Evolutionary conservation across 257 asterid species (phyloP), one percentile per base, ranked within the genome.

Genomic region (Hygrophila difformis): DNA sequence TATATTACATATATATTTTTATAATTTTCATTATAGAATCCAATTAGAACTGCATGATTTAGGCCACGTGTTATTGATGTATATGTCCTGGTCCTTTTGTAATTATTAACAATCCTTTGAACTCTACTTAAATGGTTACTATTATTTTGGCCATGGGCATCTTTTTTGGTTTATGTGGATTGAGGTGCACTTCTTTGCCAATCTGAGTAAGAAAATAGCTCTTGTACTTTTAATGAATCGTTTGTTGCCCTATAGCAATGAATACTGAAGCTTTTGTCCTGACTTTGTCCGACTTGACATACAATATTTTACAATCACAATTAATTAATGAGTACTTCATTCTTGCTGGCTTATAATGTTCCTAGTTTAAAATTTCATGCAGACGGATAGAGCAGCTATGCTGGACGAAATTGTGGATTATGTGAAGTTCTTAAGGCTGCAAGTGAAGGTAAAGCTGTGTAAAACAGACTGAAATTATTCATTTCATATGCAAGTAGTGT

Each of bases 391-490:
- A 74, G 97, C 97, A 14, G 87, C 82, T 23, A 88, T 88, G 97
- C 82, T 88, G 50, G 97, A 88, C 52, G 97, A 88, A 67, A 79
- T 88, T 42, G 89, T 84, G 61, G 97, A 88, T 71, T 88, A 88
- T 52, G 95, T 88, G 56, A 88, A 88, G 72, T 88, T 88, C 79
- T 74, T 88, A 56, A 73, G 82, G 53, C 95, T 88, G 53, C 97
- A 88, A 69, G 94, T 88, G 59, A 88, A 88, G 95, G 97, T 88
- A 77, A n/a, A n/a, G n/a, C n/a, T n/a, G n/a, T n/a, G n/a, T n/a
- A n/a, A n/a, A n/a, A n/a, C n/a, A n/a, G n/a, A n/a, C n/a, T n/a
- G n/a, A n/a, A n/a, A n/a, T n/a, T n/a, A n/a, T n/a, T n/a, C n/a
- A n/a, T n/a, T n/a, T n/a, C n/a, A n/a, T n/a, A n/a, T n/a, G n/a